Evolutionary conservation across 495 filamentous ascomycete species (phyloP), one percentile per base, ranked within the genome.

Genomic region (Aspergillus asperescens): DNA sequence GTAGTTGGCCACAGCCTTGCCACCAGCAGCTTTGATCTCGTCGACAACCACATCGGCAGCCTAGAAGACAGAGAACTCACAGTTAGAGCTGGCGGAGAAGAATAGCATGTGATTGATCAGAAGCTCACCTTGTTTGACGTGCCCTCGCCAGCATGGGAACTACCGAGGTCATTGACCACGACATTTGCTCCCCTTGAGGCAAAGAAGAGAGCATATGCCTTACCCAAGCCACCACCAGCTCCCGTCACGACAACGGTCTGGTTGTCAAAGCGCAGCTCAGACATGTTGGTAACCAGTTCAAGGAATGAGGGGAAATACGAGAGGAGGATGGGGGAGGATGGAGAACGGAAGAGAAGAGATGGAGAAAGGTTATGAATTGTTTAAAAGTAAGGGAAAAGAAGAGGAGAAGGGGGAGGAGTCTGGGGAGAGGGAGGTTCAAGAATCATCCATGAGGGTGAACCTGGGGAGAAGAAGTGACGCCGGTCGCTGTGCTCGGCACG

Each of bases 1-100:
- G 77, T 98, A 98, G 80, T 95, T 97, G 66, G 94, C 90, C 25
- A 95, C 90, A 48, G 93, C 94, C 76, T 96, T 95, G 67, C 93
- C 94, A 65, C 93, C 94, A 39, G 85, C 85, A 63, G 86, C 80
- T 69, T 81, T 83, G 75, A 98, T 98, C 74, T 97, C 90, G 57
- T 95, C 77, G 66, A 98, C 93, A 19, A 98, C 93, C 43, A 88
- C 81, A 81, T 98, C 93, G 57, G 93, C 93, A 54, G 92, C 89
- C 89, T 95, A n/a, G n/a, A n/a, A n/a, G n/a, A 31, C 9, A 46
- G 2, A 28, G 18, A 49, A 18, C 20, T 4, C 24, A 29, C 3
- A 53, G 55, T 68, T 43, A 71, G 65, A 51, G 32, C 46, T 43
- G 28, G 7, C 25, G n/a, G 15, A 23, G 19, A 7, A 34, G n/a